A percentile compares a stretch with the other conserved stretches of the same genome.
These are phyloP conservation scores for Crithidia bombi DNA, from an alignment of 208 protist species.

Conservation along the genomic window DNA sequence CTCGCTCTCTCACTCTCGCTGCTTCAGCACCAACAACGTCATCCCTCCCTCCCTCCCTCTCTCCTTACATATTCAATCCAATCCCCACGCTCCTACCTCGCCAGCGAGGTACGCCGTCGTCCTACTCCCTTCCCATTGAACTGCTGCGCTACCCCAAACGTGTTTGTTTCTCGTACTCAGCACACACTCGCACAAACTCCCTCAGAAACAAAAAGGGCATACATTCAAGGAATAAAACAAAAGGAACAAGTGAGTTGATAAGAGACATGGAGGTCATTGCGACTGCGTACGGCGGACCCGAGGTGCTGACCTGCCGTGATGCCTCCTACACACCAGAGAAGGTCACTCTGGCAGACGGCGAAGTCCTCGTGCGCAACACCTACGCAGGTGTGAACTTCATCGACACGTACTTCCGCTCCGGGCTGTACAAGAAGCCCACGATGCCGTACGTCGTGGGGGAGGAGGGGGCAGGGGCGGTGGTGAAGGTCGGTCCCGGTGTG, in stretches of 20 bases:
- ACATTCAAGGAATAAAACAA: slow-evolving; percentile 9
- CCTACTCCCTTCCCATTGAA: too few relatives aligned
- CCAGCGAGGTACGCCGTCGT: too few relatives aligned
- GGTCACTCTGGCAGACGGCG: slow-evolving; percentile 11
- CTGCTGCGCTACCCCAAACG: too few relatives aligned
- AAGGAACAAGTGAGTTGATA: too few relatives aligned
- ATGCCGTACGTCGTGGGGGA: slow-evolving; percentile 78
- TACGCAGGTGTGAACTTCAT: slow-evolving; percentile 94
- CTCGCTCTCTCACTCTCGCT: too few relatives aligned
- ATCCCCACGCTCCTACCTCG: too few relatives aligned
- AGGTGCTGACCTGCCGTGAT: slow-evolving; percentile 26
- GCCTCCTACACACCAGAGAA: slow-evolving; percentile 13
- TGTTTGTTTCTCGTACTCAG: too few relatives aligned
- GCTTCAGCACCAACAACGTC: too few relatives aligned
- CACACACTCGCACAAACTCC: too few relatives aligned
- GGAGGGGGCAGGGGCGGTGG: slow-evolving; percentile 77
- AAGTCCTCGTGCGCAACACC: slow-evolving; percentile 59
- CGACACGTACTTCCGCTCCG: slow-evolving; percentile 89
- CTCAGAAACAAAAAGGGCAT: too few relatives aligned
- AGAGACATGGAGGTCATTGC: slow-evolving; percentile 46
- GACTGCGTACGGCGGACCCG: slow-evolving; percentile 38
- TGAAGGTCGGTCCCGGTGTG: slow-evolving; percentile 39
- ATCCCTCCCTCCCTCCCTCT: too few relatives aligned
- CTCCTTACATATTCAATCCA: too few relatives aligned
- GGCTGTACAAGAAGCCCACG: slow-evolving; percentile 74